Percentiles rank a stretch among this genome's conserved stretches.
These are phyloP conservation scores for Nelumbo lutea DNA, from an alignment of 164 flowering plant genomes.

Conservation along the genomic window DNA sequence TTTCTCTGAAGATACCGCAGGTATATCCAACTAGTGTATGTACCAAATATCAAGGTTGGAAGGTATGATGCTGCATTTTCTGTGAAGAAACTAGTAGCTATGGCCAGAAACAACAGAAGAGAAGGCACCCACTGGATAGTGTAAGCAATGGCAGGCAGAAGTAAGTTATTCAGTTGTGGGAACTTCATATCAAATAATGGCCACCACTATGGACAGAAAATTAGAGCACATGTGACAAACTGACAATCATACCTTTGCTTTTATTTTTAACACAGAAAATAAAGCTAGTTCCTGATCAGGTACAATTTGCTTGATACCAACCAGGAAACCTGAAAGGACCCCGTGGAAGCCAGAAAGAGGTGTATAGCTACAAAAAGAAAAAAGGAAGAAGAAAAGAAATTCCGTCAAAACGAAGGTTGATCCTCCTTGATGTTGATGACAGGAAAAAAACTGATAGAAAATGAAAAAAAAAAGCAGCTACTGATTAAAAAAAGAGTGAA, in stretches of 20 bases:
- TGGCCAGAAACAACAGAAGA: constrained; percentile 46
- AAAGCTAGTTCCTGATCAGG: constrained; percentile 83
- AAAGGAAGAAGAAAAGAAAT: constrained; percentile 4
- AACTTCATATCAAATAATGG: not conserved
- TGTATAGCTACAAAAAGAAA: constrained; percentile 47
- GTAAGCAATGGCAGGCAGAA: not conserved
- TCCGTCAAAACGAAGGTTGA: not conserved
- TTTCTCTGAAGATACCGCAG: constrained; percentile 79
- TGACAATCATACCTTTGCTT: constrained; percentile 61
- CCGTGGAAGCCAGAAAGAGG: constrained; percentile 97
- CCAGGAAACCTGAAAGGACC: constrained; percentile 74
- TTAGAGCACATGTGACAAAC: not conserved
- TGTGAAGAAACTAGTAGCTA: constrained; percentile 56
- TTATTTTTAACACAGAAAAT: constrained; percentile 43
- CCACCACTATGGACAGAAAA: not conserved
- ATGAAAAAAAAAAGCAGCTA: not conserved
- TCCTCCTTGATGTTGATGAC: not conserved
- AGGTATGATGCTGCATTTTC: constrained; percentile 61
- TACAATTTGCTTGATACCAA: constrained; percentile 93
- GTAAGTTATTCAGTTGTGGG: constrained; percentile 2
- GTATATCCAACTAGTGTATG: constrained; percentile 90
- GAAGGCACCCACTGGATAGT: constrained; percentile 86
- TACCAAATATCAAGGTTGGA: constrained; percentile 76
- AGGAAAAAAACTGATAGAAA: not conserved
- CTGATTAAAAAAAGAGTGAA: not conserved